Evolutionary conservation across 2,329 filamentous ascomycete species (phyloP).

Genomic region (Scytalidium lignicola): DNA sequence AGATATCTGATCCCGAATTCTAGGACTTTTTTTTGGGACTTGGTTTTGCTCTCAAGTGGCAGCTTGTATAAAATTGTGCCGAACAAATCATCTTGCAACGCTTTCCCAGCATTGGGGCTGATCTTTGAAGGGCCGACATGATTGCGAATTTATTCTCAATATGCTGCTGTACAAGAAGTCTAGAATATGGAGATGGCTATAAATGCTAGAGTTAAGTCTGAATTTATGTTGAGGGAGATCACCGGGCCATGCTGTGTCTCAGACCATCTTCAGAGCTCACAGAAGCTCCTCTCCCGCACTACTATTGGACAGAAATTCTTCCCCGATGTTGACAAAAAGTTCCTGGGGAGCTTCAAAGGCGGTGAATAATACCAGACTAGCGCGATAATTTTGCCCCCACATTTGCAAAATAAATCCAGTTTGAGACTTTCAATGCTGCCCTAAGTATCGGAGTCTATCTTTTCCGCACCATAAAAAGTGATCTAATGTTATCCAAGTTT

Average conservation of each 20-base stretch:
- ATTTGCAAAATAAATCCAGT: background rate
- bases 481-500: constrained; percentile 22
- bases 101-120: background rate
- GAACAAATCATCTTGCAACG: background rate
- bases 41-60: constrained; percentile 1
- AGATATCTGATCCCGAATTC: background rate
- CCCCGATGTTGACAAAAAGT: background rate
- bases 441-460: background rate
- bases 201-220: background rate
- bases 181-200: background rate
- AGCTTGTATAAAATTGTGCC: constrained; percentile 4
- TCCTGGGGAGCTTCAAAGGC: background rate
- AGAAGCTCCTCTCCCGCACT: background rate
- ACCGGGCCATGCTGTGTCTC: background rate
- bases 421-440: background rate
- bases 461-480: background rate
- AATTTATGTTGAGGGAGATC: background rate
- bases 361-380: background rate
- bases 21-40: background rate
- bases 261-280: background rate
- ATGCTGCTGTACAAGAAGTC: background rate
- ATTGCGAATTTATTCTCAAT: background rate
- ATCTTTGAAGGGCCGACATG: constrained; percentile 1
- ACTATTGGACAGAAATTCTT: background rate
- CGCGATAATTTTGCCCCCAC: background rate